These are phyloP conservation scores for Purpureocillium takamizusanense DNA, from an alignment of 2,329 filamentous ascomycete genomes.

Conservation along the genomic window DNA sequence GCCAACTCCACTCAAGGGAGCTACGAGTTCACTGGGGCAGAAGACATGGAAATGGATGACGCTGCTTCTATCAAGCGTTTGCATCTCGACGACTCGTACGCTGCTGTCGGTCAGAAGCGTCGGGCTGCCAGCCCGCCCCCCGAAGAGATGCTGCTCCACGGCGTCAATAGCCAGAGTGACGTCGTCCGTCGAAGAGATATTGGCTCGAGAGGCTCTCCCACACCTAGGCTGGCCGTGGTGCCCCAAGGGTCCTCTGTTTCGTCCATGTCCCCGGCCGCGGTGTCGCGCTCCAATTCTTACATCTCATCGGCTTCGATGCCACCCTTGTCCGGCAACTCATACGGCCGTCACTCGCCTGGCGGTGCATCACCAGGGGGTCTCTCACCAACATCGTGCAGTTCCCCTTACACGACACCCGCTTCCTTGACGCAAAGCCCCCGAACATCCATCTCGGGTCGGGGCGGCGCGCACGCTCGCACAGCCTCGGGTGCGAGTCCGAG, in stretches of 20 bases:
- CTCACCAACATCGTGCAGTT: constrained; percentile 40
- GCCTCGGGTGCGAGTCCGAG: constrained; percentile 41
- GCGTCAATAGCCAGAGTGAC: constrained; percentile 30
- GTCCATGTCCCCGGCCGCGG: constrained; percentile 28
- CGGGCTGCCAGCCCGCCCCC: constrained; percentile 45
- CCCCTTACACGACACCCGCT: constrained; percentile 39
- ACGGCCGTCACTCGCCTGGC: constrained; percentile 36
- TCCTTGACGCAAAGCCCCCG: constrained; percentile 41
- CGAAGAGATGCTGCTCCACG: constrained; percentile 34
- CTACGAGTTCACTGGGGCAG: constrained; percentile 27
- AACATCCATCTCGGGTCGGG: constrained; percentile 31
- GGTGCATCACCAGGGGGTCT: constrained; percentile 37
- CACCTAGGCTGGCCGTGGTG: constrained; percentile 37
- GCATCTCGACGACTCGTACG: constrained; percentile 37
- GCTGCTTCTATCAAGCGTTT: constrained; percentile 39
- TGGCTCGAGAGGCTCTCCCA: constrained; percentile 41
- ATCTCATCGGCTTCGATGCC: constrained; percentile 34
- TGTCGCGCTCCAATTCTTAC: constrained; percentile 37
- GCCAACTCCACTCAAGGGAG: constrained; percentile 34
- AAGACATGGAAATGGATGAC: constrained; percentile 44
- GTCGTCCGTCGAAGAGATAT: constrained; percentile 38
- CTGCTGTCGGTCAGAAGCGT: constrained; percentile 39
- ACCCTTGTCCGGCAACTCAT: constrained; percentile 33
- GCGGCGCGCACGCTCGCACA: constrained; percentile 33
- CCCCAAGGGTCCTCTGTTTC: constrained; percentile 34